These are phyloP conservation scores for Aspergillus homomorphus DNA, from an alignment of 495 filamentous ascomycete genomes.

Conservation along the genomic window DNA sequence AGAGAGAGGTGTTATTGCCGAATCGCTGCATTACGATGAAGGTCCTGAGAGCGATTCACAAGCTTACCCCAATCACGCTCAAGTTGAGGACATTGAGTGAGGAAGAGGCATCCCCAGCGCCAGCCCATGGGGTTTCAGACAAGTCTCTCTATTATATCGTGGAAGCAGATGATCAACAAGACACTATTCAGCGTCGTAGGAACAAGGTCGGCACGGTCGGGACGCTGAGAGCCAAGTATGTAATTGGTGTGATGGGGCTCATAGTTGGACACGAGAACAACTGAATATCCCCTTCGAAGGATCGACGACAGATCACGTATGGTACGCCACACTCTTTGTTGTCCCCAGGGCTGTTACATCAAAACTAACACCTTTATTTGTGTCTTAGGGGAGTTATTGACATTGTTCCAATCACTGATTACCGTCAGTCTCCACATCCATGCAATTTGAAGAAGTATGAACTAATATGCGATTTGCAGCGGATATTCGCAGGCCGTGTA, in stretches of 20 bases:
- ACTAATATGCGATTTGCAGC: conserved; percentile 20
- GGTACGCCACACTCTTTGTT: conserved; percentile 39
- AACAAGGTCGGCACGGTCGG: conserved; percentile 33
- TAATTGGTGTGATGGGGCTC: conserved; percentile 69
- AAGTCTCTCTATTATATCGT: conserved; percentile 51
- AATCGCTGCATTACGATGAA: conserved; percentile 45
- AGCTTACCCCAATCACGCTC: conserved; percentile 54
- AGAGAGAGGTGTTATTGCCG: conserved; percentile 48
- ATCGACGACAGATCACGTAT: conserved; percentile 58
- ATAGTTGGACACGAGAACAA: conserved; percentile 59
- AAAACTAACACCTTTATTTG: conserved; percentile 3
- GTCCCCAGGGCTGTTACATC: neutral
- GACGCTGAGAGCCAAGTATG: conserved; percentile 56
- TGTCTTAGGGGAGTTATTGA: conserved; percentile 53
- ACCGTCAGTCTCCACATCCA: conserved; percentile 39
- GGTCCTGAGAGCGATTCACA: conserved; percentile 36
- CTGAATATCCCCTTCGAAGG: conserved; percentile 55
- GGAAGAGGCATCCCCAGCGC: conserved; percentile 35
- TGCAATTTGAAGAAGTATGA: neutral
- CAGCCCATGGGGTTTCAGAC: conserved; percentile 27
- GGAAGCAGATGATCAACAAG: conserved; percentile 52
- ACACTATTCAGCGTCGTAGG: conserved; percentile 41
- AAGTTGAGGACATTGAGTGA: conserved; percentile 43
- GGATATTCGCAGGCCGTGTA: conserved; percentile 60
- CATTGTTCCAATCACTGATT: conserved; percentile 62